phyloP scores from a whole-genome alignment of 1,284 basidiomycete genomes.

The Exsudoporus floridanus region DNA sequence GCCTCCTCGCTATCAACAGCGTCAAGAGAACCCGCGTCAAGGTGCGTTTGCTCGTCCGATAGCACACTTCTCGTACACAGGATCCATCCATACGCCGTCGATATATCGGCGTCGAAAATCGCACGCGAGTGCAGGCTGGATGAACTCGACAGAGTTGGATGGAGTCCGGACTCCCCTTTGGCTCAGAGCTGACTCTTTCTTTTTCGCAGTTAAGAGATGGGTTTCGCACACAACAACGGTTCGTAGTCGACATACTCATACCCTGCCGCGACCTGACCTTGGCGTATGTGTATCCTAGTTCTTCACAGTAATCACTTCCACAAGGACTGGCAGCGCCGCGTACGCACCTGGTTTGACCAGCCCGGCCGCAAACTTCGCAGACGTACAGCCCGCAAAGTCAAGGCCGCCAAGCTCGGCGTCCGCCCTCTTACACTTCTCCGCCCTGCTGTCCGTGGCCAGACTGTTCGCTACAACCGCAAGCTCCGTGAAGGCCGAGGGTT shows the following conservation, averaged over 20 bases:
- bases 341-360: conserved; percentile 99
- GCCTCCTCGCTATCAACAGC: conserved; percentile 26
- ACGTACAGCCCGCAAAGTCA: conserved; percentile 89
- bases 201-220: conserved; percentile 53
- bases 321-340: conserved; percentile 97
- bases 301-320: conserved; percentile 95
- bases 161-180: conserved; percentile 25
- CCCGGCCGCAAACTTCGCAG: conserved; percentile 97
- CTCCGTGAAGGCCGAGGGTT: conserved; percentile 97
- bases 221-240: conserved; percentile 84
- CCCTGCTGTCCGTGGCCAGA: conserved; percentile 95
- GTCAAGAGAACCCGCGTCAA: conserved; percentile 35
- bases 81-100: background rate
- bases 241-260: conserved; percentile 26
- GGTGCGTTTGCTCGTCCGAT: conserved; percentile 24
- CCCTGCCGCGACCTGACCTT: conserved; percentile 15
- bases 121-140: conserved; percentile 21
- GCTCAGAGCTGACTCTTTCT: conserved; percentile 15
- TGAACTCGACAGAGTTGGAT: conserved; percentile 29
- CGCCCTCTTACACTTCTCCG: conserved; percentile 91
- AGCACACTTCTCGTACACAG: conserved; percentile 10
- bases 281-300: conserved; percentile 46
- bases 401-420: conserved; percentile 90
- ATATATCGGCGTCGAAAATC: background rate
- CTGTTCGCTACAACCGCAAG: conserved; percentile 98